A percentile compares a stretch with the other conserved stretches of the same genome.
phyloP scores from a whole-genome alignment of 2,329 filamentous ascomycete genomes.

The Hymenoscyphus fraxineus region DNA sequence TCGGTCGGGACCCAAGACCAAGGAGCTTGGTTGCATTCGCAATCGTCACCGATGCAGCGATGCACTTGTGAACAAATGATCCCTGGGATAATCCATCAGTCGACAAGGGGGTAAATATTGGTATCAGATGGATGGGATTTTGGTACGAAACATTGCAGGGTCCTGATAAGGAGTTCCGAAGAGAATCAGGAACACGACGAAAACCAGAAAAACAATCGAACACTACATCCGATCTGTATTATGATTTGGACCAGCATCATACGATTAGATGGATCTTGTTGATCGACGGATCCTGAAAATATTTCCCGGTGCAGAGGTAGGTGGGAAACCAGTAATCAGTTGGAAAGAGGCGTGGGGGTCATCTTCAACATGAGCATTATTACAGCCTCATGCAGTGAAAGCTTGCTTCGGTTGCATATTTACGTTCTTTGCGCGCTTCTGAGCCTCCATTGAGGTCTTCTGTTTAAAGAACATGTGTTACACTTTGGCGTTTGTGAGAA shows the following conservation, averaged over 20 bases:
- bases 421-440: not conserved
- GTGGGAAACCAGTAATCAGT: not conserved
- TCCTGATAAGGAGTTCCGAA: conserved; percentile 1
- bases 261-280: not conserved
- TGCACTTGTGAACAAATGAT: not conserved
- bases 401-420: not conserved
- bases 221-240: not conserved
- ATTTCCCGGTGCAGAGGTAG: not conserved
- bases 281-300: not conserved
- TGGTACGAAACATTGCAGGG: not conserved
- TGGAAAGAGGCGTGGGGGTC: not conserved
- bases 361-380: not conserved
- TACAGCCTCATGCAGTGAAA: not conserved
- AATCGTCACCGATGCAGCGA: not conserved
- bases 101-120: not conserved
- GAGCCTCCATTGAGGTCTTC: not conserved
- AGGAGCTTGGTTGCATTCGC: not conserved
- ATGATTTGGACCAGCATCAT: not conserved
- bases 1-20: not conserved
- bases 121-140: not conserved
- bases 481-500: not conserved
- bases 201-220: not conserved
- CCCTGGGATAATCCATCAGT: conserved; percentile 1
- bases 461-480: not conserved
- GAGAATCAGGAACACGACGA: not conserved